Evolutionary conservation across 345 rosid genomes (phyloP).

Genomic region (Balakata baccata): DNA sequence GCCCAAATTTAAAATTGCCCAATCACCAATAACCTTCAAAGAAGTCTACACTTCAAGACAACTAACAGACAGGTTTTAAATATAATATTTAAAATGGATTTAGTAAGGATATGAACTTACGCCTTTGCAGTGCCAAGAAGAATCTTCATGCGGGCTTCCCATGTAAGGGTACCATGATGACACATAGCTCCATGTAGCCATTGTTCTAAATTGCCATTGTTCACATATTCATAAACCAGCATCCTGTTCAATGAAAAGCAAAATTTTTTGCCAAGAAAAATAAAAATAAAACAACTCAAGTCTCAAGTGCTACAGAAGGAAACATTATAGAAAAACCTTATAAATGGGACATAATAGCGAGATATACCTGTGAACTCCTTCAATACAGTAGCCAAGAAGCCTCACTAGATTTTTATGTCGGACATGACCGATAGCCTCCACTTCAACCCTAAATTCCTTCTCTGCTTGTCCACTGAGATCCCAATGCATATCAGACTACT

Average conservation of each 20-base stretch:
- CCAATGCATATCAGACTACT: conserved; percentile 16
- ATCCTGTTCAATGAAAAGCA: conserved; percentile 14
- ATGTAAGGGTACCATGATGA: conserved; percentile 24
- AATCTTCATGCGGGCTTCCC: conserved; percentile 33
- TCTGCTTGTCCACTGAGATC: conserved; percentile 93
- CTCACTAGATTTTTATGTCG: conserved; percentile 93
- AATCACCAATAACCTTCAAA: not conserved
- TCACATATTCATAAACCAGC: conserved; percentile 31
- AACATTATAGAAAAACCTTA: not conserved
- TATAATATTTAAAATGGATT: not conserved
- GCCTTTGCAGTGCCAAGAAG: conserved; percentile 38
- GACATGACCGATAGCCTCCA: conserved; percentile 97
- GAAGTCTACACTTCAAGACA: not conserved
- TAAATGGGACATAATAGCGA: conserved; percentile 5
- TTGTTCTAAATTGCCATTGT: conserved; percentile 30
- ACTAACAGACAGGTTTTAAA: not conserved
- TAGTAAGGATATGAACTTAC: conserved; percentile 14
- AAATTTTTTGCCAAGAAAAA: not conserved
- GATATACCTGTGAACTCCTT: conserved; percentile 81
- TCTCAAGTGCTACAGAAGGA: not conserved
- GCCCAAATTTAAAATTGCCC: not conserved
- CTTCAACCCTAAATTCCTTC: conserved; percentile 93
- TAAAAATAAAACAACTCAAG: not conserved
- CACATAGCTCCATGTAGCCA: conserved; percentile 31
- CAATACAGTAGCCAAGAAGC: conserved; percentile 88